Evolutionary conservation across 1,284 basidiomycete species (phyloP), one percentile per base, ranked within the genome.

Genomic region (Papiliotrema fonsecae): DNA sequence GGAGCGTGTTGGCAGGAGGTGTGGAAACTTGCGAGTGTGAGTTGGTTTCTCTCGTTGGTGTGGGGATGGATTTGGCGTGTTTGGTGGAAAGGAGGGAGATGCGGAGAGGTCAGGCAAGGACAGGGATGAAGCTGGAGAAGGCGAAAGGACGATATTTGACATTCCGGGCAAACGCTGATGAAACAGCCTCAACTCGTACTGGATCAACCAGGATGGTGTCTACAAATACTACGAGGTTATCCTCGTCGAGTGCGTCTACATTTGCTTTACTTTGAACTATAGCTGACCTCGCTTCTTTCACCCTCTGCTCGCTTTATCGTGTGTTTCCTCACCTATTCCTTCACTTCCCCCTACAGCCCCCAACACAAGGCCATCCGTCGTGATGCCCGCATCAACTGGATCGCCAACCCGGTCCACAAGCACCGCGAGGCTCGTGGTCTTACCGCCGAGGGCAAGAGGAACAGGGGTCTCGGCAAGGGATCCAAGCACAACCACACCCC

Each of bases 161-260:
- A 4, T 26, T 25, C 22, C 18, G 45, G 38, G 19, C 32, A 42
- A 18, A 38, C 32, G 26, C 36, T 54, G 50, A 54, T 34, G 18
- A 2, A 25, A 14, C 52, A 64, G 60, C 24, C 76, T 93, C 66
- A 93, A 97, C 82, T 97, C 93, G 51, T 99, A 99, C 84, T 97
- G 94, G 94, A 79, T 99, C 74, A 97, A 97, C 80, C 90, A 97
- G 79, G 93, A 97, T 74, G 93, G 93, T 79, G 89, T 97, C 36
- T 97, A 97, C 85, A 97, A 97, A 77, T 98, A 96, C 81, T 98
- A 86, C 79, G 94, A 98, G 76, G 91, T 99, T 67, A 98, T 99
- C 73, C 84, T 94, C 62, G 92, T 99, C 52, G 94, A 99, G 88
- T 93, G 72, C 68, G 89, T 77, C 5, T 18, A 32, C 6, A 40